Base-by-base conservation (phyloP, 2,329 filamentous ascomycete species). In the Xylariaceae sp. region DNA sequence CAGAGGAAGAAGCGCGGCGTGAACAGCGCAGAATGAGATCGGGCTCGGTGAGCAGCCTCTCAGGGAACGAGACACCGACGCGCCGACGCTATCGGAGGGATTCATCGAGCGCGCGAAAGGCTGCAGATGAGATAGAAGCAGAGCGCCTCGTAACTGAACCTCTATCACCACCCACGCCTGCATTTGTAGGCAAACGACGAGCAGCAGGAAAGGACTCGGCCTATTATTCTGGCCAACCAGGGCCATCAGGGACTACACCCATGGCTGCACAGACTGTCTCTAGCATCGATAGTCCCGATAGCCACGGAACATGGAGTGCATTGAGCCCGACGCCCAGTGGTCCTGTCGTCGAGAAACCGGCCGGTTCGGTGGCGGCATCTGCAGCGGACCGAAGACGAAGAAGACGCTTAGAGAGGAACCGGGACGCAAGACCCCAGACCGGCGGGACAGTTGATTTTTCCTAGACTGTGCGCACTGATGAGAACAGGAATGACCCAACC, bases 1-100 rank as follows among this genome's bases (percentile, higher is more conserved):
- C 82, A 0, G 81, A 83, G 22, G 77, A 82, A 53, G 82, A 86
- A 62, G 73, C 77, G 71, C 71, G 30, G 11, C 71, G 71, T 40
- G 65, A 68, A 10, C 62, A 66, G 19, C 65, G 69, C 43, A 63
- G 70, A 35, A 64, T 66, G 40, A 69, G 79, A 44, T 71, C 68
- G 39, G 76, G 77, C 51, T 81, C 80, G 10, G 66, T 75, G 31
- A 82, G 77, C 61, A 83, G 77, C 58, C 55, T 82, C 2, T 83
- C 80, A 3, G 81, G 74, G 5, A 70, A 73, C n/a, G 81, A 83
- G 22, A 75, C 75, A 5, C 75, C 75, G 12, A 65, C 72, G 14
- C 70, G 63, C 11, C 59, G 66, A 52, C 70, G 78, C 42, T 85
- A 85, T 60, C 72, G 82, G 42, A 68, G 82, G 48, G 75, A 81